Base-by-base conservation (phyloP, 495 filamentous ascomycete genomes). In the Cercophora newfieldiana region DNA sequence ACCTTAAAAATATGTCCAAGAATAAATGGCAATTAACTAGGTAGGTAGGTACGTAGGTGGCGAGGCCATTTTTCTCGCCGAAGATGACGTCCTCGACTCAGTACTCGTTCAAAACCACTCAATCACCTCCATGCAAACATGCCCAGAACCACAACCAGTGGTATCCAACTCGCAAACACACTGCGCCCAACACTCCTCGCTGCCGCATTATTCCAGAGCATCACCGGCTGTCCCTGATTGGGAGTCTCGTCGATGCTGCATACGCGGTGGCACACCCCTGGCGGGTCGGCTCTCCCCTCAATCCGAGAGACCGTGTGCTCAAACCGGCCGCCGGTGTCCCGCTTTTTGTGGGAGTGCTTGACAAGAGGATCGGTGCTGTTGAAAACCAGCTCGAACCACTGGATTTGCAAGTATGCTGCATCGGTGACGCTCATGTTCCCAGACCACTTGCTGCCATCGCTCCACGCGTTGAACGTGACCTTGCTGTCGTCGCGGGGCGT, bases 401-500 rank as follows among this genome's bases (percentile, higher is more conserved):
- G 87, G 28, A 94, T 81, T 68, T 89, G 88, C 68, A 92, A 74
- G 60, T 84, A 83, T 3, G 91, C 89, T 26, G 82, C 81, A 2
- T 83, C 79, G 0, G 80, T 80, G 1, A 84, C 69, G 8, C 67
- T 79, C 89, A 94, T 89, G 66, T 91, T 88, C 0, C 91, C 91
- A 1, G 87, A 85, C 90, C 90, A 94, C 3, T 76, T 68, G 0
- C 90, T 88, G 0, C 90, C 90, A 69, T 93, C 86, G 71, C 88
- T 89, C 91, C 91, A 94, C 33, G 91, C 83, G 65, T 93, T 93
- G 47, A 93, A 70, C 4, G 89, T 84, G 22, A 94, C 65, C 59
- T 84, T 80, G 63, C 85, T 86, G 25, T 86, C 80, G 37, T 86
- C 79, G 44, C 79, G 78, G 0, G 90, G 90, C 7, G 87, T 84